These are phyloP conservation scores for Chaetomiaceae sp. DNA, from an alignment of 2,329 filamentous ascomycete species.

Conservation along the genomic window DNA sequence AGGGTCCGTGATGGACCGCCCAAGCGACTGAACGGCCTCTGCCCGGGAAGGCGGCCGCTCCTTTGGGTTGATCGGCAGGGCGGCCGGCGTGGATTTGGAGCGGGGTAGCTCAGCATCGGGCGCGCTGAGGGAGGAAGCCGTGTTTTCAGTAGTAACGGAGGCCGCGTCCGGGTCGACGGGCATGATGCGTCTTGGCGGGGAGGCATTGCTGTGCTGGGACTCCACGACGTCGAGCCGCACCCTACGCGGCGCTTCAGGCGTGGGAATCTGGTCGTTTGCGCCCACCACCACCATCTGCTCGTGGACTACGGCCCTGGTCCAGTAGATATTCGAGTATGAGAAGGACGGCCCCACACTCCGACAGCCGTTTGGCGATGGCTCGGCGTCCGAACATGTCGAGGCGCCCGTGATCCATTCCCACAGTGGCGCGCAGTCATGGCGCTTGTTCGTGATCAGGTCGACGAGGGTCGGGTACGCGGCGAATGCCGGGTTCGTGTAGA, in stretches of 20 bases:
- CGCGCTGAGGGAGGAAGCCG: conserved; percentile 4
- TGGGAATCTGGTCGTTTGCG: conserved; percentile 30
- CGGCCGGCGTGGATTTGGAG: conserved; percentile 16
- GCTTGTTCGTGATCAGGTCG: conserved; percentile 23
- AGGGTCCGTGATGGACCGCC: conserved; percentile 26
- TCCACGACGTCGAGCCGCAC: conserved; percentile 21
- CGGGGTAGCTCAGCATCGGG: conserved; percentile 13
- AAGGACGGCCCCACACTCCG: conserved; percentile 22
- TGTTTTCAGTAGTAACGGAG: not conserved
- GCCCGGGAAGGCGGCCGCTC: conserved; percentile 15
- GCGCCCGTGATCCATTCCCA: conserved; percentile 30
- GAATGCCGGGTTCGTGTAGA: conserved; percentile 31
- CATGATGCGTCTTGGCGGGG: conserved; percentile 17
- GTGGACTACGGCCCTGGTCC: conserved; percentile 32
- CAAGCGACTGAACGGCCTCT: conserved; percentile 23
- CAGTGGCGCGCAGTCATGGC: conserved; percentile 24
- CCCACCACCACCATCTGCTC: conserved; percentile 33
- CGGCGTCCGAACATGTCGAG: not conserved
- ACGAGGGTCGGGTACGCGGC: conserved; percentile 22
- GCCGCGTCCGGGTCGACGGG: conserved; percentile 8
- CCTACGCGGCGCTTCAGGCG: conserved; percentile 20
- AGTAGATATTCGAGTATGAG: conserved; percentile 30
- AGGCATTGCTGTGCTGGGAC: conserved; percentile 15
- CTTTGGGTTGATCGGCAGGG: conserved; percentile 1
- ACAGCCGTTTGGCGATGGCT: conserved; percentile 6